Conservation (phyloP, 148 eudicot genomes). For the Camellia granthamiana region DNA sequence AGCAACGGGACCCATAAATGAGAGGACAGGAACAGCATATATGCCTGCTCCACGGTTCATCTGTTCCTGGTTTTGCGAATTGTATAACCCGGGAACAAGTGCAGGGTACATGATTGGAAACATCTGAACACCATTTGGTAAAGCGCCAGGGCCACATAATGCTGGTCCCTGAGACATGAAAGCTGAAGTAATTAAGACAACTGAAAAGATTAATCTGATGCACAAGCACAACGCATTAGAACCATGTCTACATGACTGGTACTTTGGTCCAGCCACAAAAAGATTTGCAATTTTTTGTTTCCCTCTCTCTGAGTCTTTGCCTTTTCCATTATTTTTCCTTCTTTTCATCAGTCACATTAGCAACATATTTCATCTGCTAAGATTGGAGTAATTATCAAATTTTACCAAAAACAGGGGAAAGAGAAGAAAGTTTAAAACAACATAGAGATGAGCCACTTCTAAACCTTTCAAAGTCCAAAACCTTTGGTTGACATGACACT, state of each 20-base stretch:
- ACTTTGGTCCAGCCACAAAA: background rate
- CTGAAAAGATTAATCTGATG: background rate
- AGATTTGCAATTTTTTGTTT: too few species aligned
- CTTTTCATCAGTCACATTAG: too few species aligned
- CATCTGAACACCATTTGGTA: slow-evolving; percentile 50
- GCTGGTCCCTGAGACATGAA: slow-evolving; percentile 37
- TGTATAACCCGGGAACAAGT: slow-evolving; percentile 52
- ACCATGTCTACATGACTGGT: background rate
- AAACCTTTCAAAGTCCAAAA: background rate
- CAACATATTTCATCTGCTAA: background rate
- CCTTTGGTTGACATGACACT: too few species aligned
- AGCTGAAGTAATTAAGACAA: slow-evolving; percentile 11
- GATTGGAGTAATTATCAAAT: slow-evolving; percentile 1
- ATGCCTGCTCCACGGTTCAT: slow-evolving; percentile 79
- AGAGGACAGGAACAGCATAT: slow-evolving; percentile 81
- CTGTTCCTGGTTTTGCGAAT: slow-evolving; percentile 62
- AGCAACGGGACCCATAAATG: slow-evolving; percentile 52
- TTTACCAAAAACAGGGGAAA: background rate
- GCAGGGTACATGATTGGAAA: slow-evolving; percentile 75
- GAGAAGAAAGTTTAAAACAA: background rate
- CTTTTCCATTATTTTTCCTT: background rate
- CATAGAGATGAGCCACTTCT: slow-evolving; percentile 2
- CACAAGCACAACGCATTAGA: background rate
- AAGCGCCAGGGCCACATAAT: slow-evolving; percentile 32
- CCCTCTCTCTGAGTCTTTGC: background rate